Evolutionary conservation across 495 filamentous ascomycete species (phyloP).

Genomic region (Neurospora africana): DNA sequence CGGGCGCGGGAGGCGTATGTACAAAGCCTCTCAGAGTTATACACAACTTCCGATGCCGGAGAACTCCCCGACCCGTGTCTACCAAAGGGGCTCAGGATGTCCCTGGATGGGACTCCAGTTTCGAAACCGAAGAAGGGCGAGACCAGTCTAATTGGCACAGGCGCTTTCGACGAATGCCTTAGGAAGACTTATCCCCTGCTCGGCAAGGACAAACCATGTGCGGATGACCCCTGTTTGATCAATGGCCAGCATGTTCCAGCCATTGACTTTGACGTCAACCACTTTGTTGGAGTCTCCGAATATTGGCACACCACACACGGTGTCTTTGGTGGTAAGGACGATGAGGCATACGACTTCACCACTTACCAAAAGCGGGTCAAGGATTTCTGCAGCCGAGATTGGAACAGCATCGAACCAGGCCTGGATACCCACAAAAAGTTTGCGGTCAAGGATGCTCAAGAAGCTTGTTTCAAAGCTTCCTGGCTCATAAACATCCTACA

Average conservation of each 20-base stretch:
- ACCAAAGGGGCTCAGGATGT: conserved; percentile 63
- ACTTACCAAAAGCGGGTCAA: conserved; percentile 80
- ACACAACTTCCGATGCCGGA: conserved; percentile 36
- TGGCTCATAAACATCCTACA: conserved; percentile 97
- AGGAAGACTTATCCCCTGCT: conserved; percentile 73
- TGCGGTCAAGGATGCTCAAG: conserved; percentile 59
- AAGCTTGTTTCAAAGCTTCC: conserved; percentile 94
- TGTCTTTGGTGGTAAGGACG: conserved; percentile 72
- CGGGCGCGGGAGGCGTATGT: conserved; percentile 79
- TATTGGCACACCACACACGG: conserved; percentile 99
- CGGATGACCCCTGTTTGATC: conserved; percentile 75
- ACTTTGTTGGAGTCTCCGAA: conserved; percentile 95
- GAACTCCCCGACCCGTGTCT: conserved; percentile 91
- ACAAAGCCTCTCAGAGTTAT: conserved; percentile 51
- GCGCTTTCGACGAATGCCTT: conserved; percentile 77
- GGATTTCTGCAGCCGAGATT: conserved; percentile 76
- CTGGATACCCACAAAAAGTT: conserved; percentile 43
- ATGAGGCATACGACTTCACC: conserved; percentile 82
- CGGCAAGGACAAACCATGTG: conserved; percentile 79
- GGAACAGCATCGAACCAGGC: conserved; percentile 59
- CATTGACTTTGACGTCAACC: conserved; percentile 96
- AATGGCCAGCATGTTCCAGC: conserved; percentile 85
- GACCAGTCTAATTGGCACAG: conserved; percentile 61
- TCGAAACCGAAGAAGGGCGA: conserved; percentile 16
- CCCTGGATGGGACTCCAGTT: conserved; percentile 46